phyloP scores from a whole-genome alignment of 371 early-diverging fungal genomes.

The Saksenaea vasiformis region DNA sequence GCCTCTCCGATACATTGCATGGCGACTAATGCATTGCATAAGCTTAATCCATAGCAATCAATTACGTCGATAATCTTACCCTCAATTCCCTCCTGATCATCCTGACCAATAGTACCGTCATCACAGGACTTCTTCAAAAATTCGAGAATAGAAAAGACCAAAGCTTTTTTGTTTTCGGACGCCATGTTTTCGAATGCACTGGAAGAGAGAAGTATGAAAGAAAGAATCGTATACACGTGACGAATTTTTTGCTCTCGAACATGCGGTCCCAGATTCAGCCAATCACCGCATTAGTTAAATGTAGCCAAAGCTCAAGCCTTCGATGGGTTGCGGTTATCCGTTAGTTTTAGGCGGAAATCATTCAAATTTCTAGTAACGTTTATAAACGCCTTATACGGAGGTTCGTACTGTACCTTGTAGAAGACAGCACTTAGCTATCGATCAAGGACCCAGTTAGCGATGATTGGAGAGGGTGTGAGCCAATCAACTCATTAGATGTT shows the following conservation, averaged over 20 bases:
- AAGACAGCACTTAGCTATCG: too few relatives aligned
- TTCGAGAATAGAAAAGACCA: slow-evolving; percentile 89
- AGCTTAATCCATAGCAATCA: not conserved
- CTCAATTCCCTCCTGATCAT: slow-evolving; percentile 90
- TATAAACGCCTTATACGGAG: too few relatives aligned
- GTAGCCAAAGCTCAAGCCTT: too few relatives aligned
- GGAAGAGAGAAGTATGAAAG: not conserved
- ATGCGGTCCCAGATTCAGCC: too few relatives aligned
- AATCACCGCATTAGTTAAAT: too few relatives aligned
- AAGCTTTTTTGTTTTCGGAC: slow-evolving; percentile 71
- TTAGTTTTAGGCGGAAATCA: too few relatives aligned
- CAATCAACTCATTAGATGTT: not conserved
- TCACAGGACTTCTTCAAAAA: slow-evolving; percentile 81
- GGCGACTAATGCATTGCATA: slow-evolving; percentile 64
- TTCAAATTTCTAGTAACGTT: too few relatives aligned
- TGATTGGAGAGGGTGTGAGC: not conserved
- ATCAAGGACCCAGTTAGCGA: too few relatives aligned
- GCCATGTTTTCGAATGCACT: slow-evolving; percentile 20
- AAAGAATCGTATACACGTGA: not conserved
- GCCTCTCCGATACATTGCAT: slow-evolving; percentile 95
- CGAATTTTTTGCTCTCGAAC: not conserved
- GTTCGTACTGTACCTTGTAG: too few relatives aligned
- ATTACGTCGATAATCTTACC: slow-evolving; percentile 47
- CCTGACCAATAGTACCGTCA: slow-evolving; percentile 76
- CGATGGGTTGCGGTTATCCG: too few relatives aligned